Conservation (phyloP, 352 stramenopile genomes). For the Phytophthora meadii region DNA sequence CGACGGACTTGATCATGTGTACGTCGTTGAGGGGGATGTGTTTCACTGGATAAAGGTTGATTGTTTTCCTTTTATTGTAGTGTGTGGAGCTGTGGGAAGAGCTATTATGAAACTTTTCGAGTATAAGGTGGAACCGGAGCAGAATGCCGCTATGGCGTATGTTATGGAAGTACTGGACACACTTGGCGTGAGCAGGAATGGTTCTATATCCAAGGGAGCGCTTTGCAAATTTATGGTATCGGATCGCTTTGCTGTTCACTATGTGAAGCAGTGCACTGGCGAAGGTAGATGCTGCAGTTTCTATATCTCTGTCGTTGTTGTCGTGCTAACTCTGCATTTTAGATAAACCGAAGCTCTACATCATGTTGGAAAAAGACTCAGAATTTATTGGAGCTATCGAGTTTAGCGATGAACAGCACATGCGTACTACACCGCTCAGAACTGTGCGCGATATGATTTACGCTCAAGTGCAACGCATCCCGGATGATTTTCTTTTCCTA, state of each 20-base stretch:
- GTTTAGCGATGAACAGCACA: constrained; percentile 61
- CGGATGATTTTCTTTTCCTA: constrained; percentile 58
- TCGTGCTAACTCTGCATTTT: background rate
- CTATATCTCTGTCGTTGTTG: background rate
- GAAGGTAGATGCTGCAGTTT: constrained; percentile 34
- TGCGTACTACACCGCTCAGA: constrained; percentile 56
- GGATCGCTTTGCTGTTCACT: constrained; percentile 61
- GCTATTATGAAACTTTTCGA: constrained; percentile 70
- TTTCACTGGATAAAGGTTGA: background rate
- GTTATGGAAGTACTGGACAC: constrained; percentile 47
- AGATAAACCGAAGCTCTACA: constrained; percentile 69
- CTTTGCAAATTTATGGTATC: constrained; percentile 66
- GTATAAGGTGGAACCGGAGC: constrained; percentile 54
- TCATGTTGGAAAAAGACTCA: constrained; percentile 68
- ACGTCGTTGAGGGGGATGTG: constrained; percentile 9
- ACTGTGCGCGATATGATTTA: constrained; percentile 59
- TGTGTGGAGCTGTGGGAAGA: constrained; percentile 50
- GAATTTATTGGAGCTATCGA: constrained; percentile 67
- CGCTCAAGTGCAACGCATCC: constrained; percentile 44
- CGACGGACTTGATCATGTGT: constrained; percentile 59
- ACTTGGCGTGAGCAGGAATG: constrained; percentile 31
- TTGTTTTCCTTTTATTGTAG: constrained; percentile 29
- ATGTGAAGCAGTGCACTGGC: constrained; percentile 68
- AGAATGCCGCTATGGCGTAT: constrained; percentile 49
- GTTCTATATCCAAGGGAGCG: constrained; percentile 37